Percentiles rank a stretch among this genome's conserved stretches.
Evolutionary conservation across 139 green algal species (phyloP).

Genomic region (Coccomyxa sp.): DNA sequence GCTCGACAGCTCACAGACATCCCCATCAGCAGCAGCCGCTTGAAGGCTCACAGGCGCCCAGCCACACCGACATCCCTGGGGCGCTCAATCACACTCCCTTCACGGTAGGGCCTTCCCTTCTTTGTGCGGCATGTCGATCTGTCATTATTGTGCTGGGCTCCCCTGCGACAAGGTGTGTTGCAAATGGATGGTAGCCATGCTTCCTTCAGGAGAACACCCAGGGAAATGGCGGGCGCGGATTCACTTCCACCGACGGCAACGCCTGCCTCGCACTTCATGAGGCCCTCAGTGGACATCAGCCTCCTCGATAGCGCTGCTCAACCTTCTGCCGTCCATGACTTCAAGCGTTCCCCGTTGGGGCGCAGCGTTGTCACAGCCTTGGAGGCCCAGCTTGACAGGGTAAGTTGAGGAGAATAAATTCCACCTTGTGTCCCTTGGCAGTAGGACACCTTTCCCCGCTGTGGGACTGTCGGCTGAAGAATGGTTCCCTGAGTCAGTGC

Average conservation of each 20-base stretch:
- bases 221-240: too few relatives aligned
- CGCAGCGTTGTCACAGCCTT: slow-evolving; percentile 47
- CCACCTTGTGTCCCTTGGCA: too few relatives aligned
- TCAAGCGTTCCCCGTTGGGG: slow-evolving; percentile 40
- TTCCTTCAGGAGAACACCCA: too few relatives aligned
- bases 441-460: too few relatives aligned
- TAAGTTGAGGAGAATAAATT: background rate
- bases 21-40: background rate
- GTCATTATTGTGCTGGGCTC: too few relatives aligned
- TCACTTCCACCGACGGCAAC: too few relatives aligned
- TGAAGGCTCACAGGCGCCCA: background rate
- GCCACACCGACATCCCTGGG: background rate
- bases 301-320: background rate
- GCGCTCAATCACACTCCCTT: background rate
- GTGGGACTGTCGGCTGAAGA: too few relatives aligned
- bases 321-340: background rate
- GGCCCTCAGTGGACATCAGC: too few relatives aligned
- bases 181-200: too few relatives aligned
- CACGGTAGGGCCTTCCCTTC: background rate
- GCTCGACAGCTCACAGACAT: background rate
- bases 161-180: too few relatives aligned
- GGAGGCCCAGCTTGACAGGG: slow-evolving; percentile 46
- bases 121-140: too few relatives aligned
- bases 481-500: background rate
- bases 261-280: too few relatives aligned